phyloP scores from a whole-genome alignment of 1,139 yeast species.

The Hanseniaspora sp. region DNA sequence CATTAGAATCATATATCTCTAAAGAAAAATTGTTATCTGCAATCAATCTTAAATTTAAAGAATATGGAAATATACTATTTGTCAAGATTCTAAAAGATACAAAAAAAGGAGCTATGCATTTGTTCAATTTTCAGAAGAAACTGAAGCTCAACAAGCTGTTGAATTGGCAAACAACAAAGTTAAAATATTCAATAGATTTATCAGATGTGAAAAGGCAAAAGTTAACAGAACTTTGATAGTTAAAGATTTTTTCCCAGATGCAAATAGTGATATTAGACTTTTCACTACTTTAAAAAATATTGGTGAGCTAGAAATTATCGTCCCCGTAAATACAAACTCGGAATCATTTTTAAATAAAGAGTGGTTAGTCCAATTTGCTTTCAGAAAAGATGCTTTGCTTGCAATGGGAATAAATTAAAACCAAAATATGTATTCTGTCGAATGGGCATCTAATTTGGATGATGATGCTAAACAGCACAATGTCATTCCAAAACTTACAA shows the following conservation, averaged over 20 bases:
- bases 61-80: constrained; percentile 58
- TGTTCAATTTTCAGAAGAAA: constrained; percentile 69
- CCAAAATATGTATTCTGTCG: constrained; percentile 43
- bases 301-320: constrained; percentile 32
- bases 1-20: constrained; percentile 48
- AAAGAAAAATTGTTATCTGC: constrained; percentile 47
- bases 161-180: constrained; percentile 54
- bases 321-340: not conserved
- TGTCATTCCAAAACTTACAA: not conserved
- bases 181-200: constrained; percentile 55
- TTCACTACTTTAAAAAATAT: constrained; percentile 20
- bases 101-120: constrained; percentile 83
- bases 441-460: constrained; percentile 43
- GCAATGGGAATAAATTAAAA: constrained; percentile 65
- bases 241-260: not conserved
- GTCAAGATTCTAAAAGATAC: constrained; percentile 84
- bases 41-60: constrained; percentile 46
- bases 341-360: not conserved
- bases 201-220: constrained; percentile 86
- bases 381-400: constrained; percentile 79
- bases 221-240: constrained; percentile 75
- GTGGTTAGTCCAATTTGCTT: constrained; percentile 80
- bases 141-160: constrained; percentile 61
- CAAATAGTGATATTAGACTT: not conserved
- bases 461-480: not conserved